A percentile compares a stretch with the other conserved stretches of the same genome.
Conservation (phyloP, 2,329 filamentous ascomycete genomes). For the Neofusicoccum kwambonambiense region DNA sequence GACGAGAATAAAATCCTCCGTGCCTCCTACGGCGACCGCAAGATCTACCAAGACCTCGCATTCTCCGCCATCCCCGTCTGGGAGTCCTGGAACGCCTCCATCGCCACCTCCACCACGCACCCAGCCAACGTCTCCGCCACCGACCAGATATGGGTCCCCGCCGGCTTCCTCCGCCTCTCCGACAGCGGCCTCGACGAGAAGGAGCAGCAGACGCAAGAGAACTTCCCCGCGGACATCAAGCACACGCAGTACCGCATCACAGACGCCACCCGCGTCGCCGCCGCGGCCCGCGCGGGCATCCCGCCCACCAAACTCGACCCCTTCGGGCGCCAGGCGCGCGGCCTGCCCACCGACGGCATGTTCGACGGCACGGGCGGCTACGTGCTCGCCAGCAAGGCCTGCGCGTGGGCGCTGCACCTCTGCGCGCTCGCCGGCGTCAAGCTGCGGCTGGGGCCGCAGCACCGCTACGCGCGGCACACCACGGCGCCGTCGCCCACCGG, state of each 20-base stretch:
- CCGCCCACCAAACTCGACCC: conserved; percentile 14
- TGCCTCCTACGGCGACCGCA: conserved; percentile 55
- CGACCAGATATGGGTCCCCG: conserved; percentile 25
- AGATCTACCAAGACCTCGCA: conserved; percentile 18
- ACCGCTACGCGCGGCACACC: background rate
- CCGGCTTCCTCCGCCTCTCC: conserved; percentile 25
- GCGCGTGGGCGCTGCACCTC: conserved; percentile 46
- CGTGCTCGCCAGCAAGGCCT: conserved; percentile 48
- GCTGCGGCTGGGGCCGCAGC: conserved; percentile 38
- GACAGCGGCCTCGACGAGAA: conserved; percentile 21
- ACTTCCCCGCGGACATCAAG: conserved; percentile 25
- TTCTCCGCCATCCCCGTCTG: conserved; percentile 15
- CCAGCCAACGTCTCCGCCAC: background rate
- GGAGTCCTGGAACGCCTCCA: conserved; percentile 16
- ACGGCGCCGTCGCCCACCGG: background rate
- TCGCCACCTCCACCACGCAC: background rate
- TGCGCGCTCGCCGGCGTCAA: conserved; percentile 42
- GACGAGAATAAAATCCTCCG: conserved; percentile 58
- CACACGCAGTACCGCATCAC: conserved; percentile 29
- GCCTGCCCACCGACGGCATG: conserved; percentile 5
- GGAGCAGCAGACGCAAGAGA: conserved; percentile 25
- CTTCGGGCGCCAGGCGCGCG: background rate
- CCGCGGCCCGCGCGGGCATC: background rate
- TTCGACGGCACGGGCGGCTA: conserved; percentile 50
- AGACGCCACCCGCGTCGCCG: conserved; percentile 19